These are phyloP conservation scores for Mycena galericulata DNA, from an alignment of 768 basidiomycete genomes.

Conservation along the genomic window DNA sequence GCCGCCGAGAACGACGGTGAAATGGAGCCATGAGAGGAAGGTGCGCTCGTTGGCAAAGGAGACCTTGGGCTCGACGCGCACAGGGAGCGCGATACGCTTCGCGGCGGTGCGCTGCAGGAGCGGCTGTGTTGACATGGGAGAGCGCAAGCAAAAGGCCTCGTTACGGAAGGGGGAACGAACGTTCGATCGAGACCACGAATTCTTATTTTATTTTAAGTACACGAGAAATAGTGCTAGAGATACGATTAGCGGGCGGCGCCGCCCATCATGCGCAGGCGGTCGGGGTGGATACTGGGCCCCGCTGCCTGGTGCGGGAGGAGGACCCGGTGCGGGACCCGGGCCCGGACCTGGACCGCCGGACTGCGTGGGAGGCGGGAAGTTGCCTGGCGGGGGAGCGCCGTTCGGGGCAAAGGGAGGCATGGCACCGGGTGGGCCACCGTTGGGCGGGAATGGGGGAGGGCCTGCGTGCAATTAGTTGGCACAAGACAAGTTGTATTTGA, in stretches of 20 bases:
- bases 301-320: conserved; percentile 43
- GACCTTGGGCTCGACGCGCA: conserved; percentile 94
- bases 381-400: conserved; percentile 38
- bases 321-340: too few species aligned
- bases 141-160: background rate
- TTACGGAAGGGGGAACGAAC: background rate
- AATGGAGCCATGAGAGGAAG: conserved; percentile 98
- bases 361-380: background rate
- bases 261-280: conserved; percentile 85
- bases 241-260: conserved; percentile 14
- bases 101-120: conserved; percentile 93
- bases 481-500: background rate
- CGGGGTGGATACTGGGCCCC: conserved; percentile 86
- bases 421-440: conserved; percentile 54
- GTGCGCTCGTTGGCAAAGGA: conserved; percentile 96
- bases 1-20: conserved; percentile 97
- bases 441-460: conserved; percentile 65
- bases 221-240: too few species aligned
- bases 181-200: background rate
- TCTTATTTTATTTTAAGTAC: too few species aligned
- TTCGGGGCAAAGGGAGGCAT: conserved; percentile 63
- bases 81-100: conserved; percentile 96
- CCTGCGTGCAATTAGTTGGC: conserved; percentile 36
- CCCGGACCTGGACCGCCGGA: too few species aligned
- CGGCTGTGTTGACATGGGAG: conserved; percentile 94